Base-by-base conservation (phyloP, 2,329 filamentous ascomycete genomes). In the Monosporascus sp. region DNA sequence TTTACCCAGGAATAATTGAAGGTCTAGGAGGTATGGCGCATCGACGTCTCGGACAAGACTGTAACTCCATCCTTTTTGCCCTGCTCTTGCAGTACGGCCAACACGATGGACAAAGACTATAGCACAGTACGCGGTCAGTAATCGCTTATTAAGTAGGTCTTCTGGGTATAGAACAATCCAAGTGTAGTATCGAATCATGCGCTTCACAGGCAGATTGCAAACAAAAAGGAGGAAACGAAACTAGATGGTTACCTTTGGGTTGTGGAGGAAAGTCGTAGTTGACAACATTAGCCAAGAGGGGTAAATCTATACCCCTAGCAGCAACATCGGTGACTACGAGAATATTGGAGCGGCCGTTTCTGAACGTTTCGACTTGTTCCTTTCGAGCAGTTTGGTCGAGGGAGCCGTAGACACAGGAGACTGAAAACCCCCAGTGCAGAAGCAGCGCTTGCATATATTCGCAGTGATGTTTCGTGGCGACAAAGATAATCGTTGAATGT, bases 191-290 rank as follows among this genome's bases (percentile, higher is more conserved):
- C 9, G 38, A 41, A 35, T 14, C 31, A 35, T 14, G 14, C 9
- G 31, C 9, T 35, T 35, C 31, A 14, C 31, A 35, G 31, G 4
- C 9, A 35, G 11, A 35, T 35, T 14, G 11, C 31, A 35, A 14
- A 35, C 31, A 35, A 5, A 35, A 14, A 2, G 17, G 38, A 41
- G 38, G 17, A 18, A 44, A 44, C 5, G 11, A 35, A 35, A 35
- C 9, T 14, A 14, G 31, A 15, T 14, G n/a, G 24, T 31, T n/a
- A 46, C 43, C n/a, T 73, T 99, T 99, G 20, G 94, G 90, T 65
- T 97, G 94, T 2, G 93, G 89, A 3, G 94, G 93, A 60, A 99
- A 99, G 67, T 97, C 93, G 72, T 96, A 99, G 76, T 99, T 97
- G 76, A 99, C 93, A 54, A 99, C 94, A 67, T 99, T 97, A 53